Evolutionary conservation across 2,329 filamentous ascomycete genomes (phyloP), one percentile per base, ranked within the genome.

Genomic region (Penicillium sp.): DNA sequence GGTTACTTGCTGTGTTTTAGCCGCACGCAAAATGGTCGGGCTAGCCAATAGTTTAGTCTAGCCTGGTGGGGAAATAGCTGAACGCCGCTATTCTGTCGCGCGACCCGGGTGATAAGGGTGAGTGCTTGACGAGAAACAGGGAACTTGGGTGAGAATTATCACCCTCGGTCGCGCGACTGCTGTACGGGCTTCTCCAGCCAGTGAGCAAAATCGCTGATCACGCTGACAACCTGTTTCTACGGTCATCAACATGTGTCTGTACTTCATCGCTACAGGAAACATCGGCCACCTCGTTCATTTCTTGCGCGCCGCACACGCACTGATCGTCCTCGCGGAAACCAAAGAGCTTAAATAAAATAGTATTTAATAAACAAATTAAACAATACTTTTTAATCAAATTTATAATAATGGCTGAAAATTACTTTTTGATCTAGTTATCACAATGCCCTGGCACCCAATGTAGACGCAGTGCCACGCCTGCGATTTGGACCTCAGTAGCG

Each of bases 371-470:
- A n/a, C n/a, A n/a, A n/a, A n/a, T n/a, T n/a, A n/a, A n/a, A n/a
- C n/a, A n/a, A n/a, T n/a, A n/a, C n/a, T n/a, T n/a, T n/a, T n/a
- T n/a, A n/a, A n/a, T n/a, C n/a, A n/a, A n/a, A n/a, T n/a, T n/a
- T n/a, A n/a, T n/a, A n/a, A n/a, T n/a, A n/a, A n/a, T n/a, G n/a
- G n/a, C n/a, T n/a, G n/a, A n/a, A n/a, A n/a, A n/a, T n/a, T n/a
- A n/a, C n/a, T n/a, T n/a, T n/a, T n/a, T n/a, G n/a, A n/a, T n/a
- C n/a, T n/a, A n/a, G 16, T 48, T 39, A 8, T 57, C 43, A n/a
- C 31, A 57, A 26, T 57, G 43, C 26, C 51, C 55, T 10, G 48
- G 55, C 18, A 54, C 31, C 48, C 47, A 61, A 29, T 61, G 47
- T 16, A 63, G 54, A n/a, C 52, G 47, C 16, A 62, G 37, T n/a